Evolutionary conservation across 306 rosid genomes (phyloP).

Genomic region (Vigna hirtella): DNA sequence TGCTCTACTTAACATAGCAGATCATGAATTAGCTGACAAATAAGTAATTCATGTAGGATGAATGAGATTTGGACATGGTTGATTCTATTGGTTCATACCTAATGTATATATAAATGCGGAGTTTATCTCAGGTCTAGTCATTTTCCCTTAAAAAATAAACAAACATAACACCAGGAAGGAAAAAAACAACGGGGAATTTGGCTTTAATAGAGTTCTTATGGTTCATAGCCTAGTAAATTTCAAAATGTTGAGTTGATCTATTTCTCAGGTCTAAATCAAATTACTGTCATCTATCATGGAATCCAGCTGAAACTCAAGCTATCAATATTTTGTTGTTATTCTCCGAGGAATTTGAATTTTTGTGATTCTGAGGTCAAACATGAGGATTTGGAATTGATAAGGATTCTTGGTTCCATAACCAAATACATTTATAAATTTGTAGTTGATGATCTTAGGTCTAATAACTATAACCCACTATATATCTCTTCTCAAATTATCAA

Average conservation of each 20-base stretch:
- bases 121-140: background rate
- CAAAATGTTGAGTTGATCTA: background rate
- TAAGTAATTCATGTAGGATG: constrained; percentile 6
- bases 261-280: constrained; percentile 12
- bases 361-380: constrained; percentile 3
- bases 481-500: constrained; percentile 8
- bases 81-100: constrained; percentile 10
- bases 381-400: constrained; percentile 5
- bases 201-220: background rate
- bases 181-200: background rate
- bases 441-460: background rate
- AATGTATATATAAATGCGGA: constrained; percentile 18
- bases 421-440: background rate
- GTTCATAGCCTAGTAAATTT: background rate
- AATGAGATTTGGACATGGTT: background rate
- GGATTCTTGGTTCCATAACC: background rate
- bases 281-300: background rate
- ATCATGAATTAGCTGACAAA: constrained; percentile 25
- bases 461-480: background rate
- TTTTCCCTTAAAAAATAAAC: constrained; percentile 6
- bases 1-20: constrained; percentile 14
- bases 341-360: background rate
- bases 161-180: background rate
- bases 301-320: constrained; percentile 24
- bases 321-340: background rate